Conservation (phyloP, 2,329 filamentous ascomycete species). For the Alternaria rosae region DNA sequence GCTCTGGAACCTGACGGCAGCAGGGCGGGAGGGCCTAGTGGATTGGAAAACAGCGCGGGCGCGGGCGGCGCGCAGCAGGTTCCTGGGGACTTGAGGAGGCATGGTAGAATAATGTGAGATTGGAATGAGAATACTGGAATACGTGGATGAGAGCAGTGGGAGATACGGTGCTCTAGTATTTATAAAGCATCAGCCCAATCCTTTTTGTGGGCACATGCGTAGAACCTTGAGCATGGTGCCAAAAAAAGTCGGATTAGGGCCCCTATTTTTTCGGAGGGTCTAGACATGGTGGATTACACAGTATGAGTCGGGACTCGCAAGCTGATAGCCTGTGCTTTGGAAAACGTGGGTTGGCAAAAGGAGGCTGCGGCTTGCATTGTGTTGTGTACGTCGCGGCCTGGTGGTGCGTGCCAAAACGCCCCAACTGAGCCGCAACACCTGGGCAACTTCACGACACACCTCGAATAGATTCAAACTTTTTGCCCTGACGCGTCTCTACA, state of each 20-base stretch:
- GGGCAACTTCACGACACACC: constrained; percentile 1
- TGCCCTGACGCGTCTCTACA: constrained; percentile 14
- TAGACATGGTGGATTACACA: constrained; percentile 16
- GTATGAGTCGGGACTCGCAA: constrained; percentile 14
- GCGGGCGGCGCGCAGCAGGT: constrained; percentile 19
- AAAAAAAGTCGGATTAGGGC: constrained; percentile 14
- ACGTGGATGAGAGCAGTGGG: constrained; percentile 7
- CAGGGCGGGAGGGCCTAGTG: constrained; percentile 13
- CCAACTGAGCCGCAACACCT: constrained; percentile 11
- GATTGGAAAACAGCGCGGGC: constrained; percentile 20
- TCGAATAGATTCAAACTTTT: constrained; percentile 8
- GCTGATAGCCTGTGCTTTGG: constrained; percentile 20
- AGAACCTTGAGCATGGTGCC: constrained; percentile 10
- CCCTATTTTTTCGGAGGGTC: constrained; percentile 20
- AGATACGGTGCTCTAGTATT: constrained; percentile 2
- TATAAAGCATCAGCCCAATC: constrained; percentile 12
- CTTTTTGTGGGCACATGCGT: constrained; percentile 17
- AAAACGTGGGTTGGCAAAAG: constrained; percentile 17
- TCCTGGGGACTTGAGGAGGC: constrained; percentile 22
- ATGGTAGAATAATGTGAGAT: constrained; percentile 7
- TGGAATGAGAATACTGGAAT: neutral
- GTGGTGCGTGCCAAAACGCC: constrained; percentile 10
- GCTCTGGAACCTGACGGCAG: constrained; percentile 17
- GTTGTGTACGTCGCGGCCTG: constrained; percentile 17
- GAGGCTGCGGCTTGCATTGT: constrained; percentile 19